phyloP scores from a whole-genome alignment of 345 rosid genomes.

The Ailanthus altissimus region DNA sequence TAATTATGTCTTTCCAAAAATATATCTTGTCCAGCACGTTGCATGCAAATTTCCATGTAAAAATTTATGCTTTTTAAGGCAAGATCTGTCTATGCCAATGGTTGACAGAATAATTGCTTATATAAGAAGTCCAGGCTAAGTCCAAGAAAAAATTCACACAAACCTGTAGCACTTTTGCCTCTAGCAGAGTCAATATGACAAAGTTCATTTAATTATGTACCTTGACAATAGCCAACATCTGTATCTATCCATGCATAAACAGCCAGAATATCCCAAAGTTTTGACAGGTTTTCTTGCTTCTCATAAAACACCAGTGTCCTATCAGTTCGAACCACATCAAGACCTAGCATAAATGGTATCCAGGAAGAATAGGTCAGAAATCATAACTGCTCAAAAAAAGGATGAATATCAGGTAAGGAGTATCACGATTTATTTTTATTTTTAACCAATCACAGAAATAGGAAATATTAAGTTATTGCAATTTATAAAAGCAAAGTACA shows the following conservation, averaged over 20 bases:
- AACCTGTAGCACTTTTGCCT: background rate
- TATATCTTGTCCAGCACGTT: background rate
- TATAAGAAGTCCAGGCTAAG: background rate
- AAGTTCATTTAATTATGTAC: slow-evolving; percentile 35
- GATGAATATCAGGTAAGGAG: background rate
- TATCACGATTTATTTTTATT: background rate
- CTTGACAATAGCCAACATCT: slow-evolving; percentile 98
- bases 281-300: slow-evolving; percentile 83
- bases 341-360: slow-evolving; percentile 51
- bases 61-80: background rate
- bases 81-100: background rate
- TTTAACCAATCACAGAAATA: background rate
- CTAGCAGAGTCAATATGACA: background rate
- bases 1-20: background rate
- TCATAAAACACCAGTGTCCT: slow-evolving; percentile 86
- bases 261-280: slow-evolving; percentile 94
- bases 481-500: background rate
- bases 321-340: slow-evolving; percentile 93
- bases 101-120: background rate
- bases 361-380: slow-evolving; percentile 16
- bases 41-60: background rate
- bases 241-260: slow-evolving; percentile 95
- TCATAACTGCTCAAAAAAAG: background rate
- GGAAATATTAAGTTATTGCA: background rate
- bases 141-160: background rate